A percentile compares a stretch with the other conserved stretches of the same genome.
These are phyloP conservation scores for Cynara cardunculus DNA, from an alignment of 129 eudicot species.

Conservation along the genomic window DNA sequence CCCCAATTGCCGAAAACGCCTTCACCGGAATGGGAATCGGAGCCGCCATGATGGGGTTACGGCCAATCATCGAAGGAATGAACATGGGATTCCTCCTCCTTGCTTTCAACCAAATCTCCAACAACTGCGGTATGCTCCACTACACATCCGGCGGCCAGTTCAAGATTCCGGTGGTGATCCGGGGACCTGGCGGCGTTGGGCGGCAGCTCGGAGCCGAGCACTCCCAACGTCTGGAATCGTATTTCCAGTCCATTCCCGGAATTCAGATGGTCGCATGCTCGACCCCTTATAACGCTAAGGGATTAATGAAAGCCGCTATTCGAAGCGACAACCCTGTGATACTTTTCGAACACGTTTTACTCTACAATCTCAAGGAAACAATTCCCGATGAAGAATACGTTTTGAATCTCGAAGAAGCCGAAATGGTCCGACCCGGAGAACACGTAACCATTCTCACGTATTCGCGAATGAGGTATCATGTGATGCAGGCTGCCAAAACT, in stretches of 20 bases:
- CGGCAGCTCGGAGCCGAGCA: constrained; percentile 98
- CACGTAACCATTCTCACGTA: constrained; percentile 79
- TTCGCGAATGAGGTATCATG: constrained; percentile 90
- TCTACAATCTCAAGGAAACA: constrained; percentile 77
- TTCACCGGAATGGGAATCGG: constrained; percentile 97
- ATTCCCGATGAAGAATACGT: constrained; percentile 90
- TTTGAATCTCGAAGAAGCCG: constrained; percentile 74
- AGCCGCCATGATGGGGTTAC: constrained; percentile 93
- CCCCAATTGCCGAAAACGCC: constrained; percentile 91
- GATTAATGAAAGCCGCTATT: constrained; percentile 94
- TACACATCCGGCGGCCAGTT: constrained; percentile 97
- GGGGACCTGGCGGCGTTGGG: constrained; percentile 97
- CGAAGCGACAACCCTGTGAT: constrained; percentile 94
- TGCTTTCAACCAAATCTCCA: constrained; percentile 93
- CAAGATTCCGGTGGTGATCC: constrained; percentile 81
- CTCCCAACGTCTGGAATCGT: constrained; percentile 87
- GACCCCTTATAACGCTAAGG: constrained; percentile 91
- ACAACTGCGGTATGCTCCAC: constrained; percentile 99
- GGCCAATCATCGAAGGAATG: constrained; percentile 94
- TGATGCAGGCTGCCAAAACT: constrained; percentile 90
- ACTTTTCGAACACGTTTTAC: constrained; percentile 83
- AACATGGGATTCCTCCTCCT: constrained; percentile 95
- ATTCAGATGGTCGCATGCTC: constrained; percentile 98
- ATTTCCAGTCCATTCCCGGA: constrained; percentile 92
- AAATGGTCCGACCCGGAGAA: constrained; percentile 93